These are phyloP conservation scores for Auricularia sp. DNA, from an alignment of 768 basidiomycete species.

Conservation along the genomic window DNA sequence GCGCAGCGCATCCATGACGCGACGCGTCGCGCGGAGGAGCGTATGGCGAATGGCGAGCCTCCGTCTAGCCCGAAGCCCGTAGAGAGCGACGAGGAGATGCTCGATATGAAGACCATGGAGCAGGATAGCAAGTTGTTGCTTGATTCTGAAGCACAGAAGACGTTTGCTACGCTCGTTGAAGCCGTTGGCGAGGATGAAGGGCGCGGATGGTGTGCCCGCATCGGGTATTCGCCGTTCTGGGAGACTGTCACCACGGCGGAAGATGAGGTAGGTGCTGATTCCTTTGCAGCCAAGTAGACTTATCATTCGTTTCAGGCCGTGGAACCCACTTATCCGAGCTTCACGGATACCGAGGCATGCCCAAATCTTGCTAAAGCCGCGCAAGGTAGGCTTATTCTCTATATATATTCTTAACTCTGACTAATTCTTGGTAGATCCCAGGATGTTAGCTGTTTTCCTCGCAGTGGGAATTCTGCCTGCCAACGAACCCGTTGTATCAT, in stretches of 20 bases:
- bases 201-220: background rate
- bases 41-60: background rate
- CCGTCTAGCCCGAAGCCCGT: background rate
- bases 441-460: background rate
- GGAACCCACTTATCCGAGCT: too few relatives aligned
- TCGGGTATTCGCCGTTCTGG: conserved; percentile 22
- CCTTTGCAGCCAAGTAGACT: too few relatives aligned
- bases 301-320: too few relatives aligned
- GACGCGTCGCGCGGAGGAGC: background rate
- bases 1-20: background rate
- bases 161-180: background rate
- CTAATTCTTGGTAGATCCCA: too few relatives aligned
- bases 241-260: conserved; percentile 10
- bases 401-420: too few relatives aligned
- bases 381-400: too few relatives aligned
- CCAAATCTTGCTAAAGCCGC: too few relatives aligned
- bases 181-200: background rate
- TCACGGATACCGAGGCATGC: too few relatives aligned
- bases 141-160: conserved; percentile 12
- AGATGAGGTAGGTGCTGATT: background rate
- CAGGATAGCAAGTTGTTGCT: conserved; percentile 10
- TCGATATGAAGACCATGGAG: background rate
- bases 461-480: conserved; percentile 23
- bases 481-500: conserved; percentile 25
- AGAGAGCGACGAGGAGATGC: background rate